Evolutionary conservation across 306 rosid genomes (phyloP), one percentile per base, ranked within the genome.

Genomic region (Trifolium dubium): DNA sequence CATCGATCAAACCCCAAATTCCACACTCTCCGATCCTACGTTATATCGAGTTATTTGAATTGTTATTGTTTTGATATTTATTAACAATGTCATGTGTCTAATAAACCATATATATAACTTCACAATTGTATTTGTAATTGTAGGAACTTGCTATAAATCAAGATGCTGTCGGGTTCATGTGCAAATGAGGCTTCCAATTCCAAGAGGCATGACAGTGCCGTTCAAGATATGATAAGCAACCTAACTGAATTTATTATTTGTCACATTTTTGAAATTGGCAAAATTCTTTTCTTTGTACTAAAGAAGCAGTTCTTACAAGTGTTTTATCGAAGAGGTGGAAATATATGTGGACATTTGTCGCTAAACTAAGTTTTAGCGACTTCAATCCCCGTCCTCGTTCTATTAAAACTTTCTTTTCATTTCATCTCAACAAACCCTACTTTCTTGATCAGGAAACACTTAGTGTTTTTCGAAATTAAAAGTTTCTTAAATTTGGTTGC

Each of bases 261-360:
- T 2, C 65, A 28, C 10, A 61, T 77, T 5, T 71, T 77, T 6
- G n/a, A n/a, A n/a, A n/a, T n/a, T n/a, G n/a, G n/a, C n/a, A n/a
- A n/a, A n/a, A n/a, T n/a, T 77, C 76, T 28, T 40, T 11, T 39
- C 72, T 77, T 54, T 23, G 72, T 3, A 37, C 71, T 15, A 51
- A 34, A 69, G 49, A 69, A 3, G 81, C 81, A 49, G 58, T 77
- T 39, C 30, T n/a, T 10, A 77, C 81, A 0, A 35, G 81, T 18
- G 56, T 47, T 35, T 40, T 70, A 51, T 77, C 77, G 4, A 62
- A 70, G 64, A 50, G 19, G 13, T 77, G 81, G 81, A 61, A 10
- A 46, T 1, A 54, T n/a, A 5, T 43, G 1, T 77, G 81, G 81
- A 69, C 71, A 23, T 23, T 32, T 8, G 13, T 69, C 64, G 61